A percentile compares a stretch with the other conserved stretches of the same genome.
Evolutionary conservation across 2,329 filamentous ascomycete species (phyloP).

Genomic region (Ascocoryne sarcoides): DNA sequence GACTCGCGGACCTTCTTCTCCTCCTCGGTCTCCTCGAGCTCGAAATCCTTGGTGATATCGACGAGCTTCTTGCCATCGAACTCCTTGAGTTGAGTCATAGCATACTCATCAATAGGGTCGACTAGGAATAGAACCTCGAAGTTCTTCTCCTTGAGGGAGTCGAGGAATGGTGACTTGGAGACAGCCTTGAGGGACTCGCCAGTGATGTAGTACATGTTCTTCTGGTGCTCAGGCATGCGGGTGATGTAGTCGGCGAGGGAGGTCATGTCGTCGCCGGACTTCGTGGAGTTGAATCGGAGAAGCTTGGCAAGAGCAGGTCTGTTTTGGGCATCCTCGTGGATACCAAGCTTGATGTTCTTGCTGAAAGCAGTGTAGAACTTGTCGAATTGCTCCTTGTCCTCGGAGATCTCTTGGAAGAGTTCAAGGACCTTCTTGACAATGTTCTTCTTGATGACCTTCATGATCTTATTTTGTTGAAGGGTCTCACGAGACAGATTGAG

Average conservation of each 20-base stretch:
- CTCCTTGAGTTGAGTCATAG: conserved; percentile 60
- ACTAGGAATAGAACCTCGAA: conserved; percentile 98
- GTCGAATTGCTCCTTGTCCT: conserved; percentile 99
- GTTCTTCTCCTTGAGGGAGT: conserved; percentile 96
- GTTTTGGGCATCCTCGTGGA: conserved; percentile 99
- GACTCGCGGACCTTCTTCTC: conserved; percentile 94
- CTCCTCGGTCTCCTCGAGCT: conserved; percentile 99
- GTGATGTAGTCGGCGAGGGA: conserved; percentile 97
- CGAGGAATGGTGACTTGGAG: conserved; percentile 95
- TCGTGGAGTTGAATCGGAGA: conserved; percentile 97
- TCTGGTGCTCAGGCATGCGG: conserved; percentile 99
- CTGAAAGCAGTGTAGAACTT: conserved; percentile 99
- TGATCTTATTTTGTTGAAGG: conserved; percentile 99
- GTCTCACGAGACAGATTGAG: conserved; percentile 99
- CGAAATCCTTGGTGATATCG: conserved; percentile 99
- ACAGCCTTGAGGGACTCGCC: conserved; percentile 99
- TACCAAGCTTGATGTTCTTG: conserved; percentile 99
- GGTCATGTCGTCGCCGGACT: conserved; percentile 92
- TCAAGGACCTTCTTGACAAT: conserved; percentile 99
- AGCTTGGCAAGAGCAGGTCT: conserved; percentile 89
- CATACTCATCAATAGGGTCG: conserved; percentile 67
- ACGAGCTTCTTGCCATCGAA: conserved; percentile 99
- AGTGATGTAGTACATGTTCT: conserved; percentile 99
- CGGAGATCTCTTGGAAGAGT: conserved; percentile 97
- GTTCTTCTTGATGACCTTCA: conserved; percentile 99